phyloP scores from a whole-genome alignment of 345 rosid genomes.

The Camelina hispida region DNA sequence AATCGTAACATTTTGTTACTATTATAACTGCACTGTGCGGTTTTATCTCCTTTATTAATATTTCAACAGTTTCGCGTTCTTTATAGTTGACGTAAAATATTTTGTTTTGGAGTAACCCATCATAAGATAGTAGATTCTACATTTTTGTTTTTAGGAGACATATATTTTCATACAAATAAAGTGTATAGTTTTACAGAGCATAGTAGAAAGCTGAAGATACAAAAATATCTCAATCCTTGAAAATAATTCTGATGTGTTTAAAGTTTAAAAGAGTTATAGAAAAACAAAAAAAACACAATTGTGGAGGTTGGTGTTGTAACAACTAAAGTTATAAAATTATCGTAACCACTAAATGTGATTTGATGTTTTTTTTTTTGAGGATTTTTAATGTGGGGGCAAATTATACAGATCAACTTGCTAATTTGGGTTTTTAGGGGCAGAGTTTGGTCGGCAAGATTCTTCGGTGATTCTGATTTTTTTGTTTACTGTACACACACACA shows the following conservation, averaged over 20 bases:
- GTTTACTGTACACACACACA: background rate
- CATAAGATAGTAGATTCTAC: too few relatives aligned
- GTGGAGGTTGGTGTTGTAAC: constrained; percentile 20
- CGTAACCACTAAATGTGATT: constrained; percentile 18
- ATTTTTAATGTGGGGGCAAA: constrained; percentile 4
- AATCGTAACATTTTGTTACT: too few relatives aligned
- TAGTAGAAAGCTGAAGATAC: background rate
- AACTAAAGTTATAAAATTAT: constrained; percentile 23
- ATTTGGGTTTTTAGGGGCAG: background rate
- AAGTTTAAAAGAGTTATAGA: background rate
- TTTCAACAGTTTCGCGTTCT: too few relatives aligned
- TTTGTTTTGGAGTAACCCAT: too few relatives aligned
- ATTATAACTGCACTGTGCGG: too few relatives aligned
- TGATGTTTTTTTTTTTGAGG: background rate
- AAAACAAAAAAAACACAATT: background rate
- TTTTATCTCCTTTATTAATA: too few relatives aligned
- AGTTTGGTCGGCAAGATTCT: constrained; percentile 40
- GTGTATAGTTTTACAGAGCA: too few relatives aligned
- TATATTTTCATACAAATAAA: too few relatives aligned
- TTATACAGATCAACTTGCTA: background rate
- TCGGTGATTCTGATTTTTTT: constrained; percentile 16
- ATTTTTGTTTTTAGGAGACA: too few relatives aligned
- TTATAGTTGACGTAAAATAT: too few relatives aligned
- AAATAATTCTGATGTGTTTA: constrained; percentile 8
- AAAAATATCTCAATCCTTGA: background rate